Base-by-base conservation (phyloP, 768 basidiomycete genomes). In the Xerocomellus amylosporus region DNA sequence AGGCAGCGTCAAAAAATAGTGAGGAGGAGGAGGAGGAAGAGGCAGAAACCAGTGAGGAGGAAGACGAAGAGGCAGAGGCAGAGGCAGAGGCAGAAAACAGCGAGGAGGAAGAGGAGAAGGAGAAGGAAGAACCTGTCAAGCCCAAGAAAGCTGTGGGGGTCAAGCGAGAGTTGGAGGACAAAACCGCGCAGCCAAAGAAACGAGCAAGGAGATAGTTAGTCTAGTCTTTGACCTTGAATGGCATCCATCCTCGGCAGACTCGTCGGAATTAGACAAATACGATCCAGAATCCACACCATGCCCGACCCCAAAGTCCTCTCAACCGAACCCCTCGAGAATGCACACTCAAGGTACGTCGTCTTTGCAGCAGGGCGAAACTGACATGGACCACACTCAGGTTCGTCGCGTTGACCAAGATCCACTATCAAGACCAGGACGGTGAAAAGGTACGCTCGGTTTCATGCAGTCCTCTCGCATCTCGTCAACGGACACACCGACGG, bases 381-480 rank as follows among this genome's bases (percentile, higher is more conserved):
- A 38, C 51, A 17, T 30, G 24, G 5, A 38, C 28, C 15, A 10
- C 49, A 24, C 14, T 7, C 40, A 95, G 92, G 74, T 97, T 93
- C 88, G 77, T 97, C 49, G 83, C 84, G 9, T 73, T 97, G 62
- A 88, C 89, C 71, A 88, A 86, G 71, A 84, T 96, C 60, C 79
- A 79, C 43, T 98, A 88, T 73, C 69, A 79, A 51, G 95, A 97
- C 74, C 78, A 84, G 58, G 82, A 84, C 13, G 93, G 93, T 2
- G 81, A 75, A 64, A 76, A 88, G 75, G 92, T 90, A 55, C 53
- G 42, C 49, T 20, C 4, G 3, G 19, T 19, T 55, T n/a, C 33
- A 8, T 19, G 3, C 26, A 8, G 13, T 17, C 17, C 22, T 19
- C 24, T 33, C 43, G 15, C 26, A 34, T 8, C 34, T 8, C 8